Conservation (phyloP, 2,329 filamentous ascomycete genomes). For the Pseudogymnoascus destructans region DNA sequence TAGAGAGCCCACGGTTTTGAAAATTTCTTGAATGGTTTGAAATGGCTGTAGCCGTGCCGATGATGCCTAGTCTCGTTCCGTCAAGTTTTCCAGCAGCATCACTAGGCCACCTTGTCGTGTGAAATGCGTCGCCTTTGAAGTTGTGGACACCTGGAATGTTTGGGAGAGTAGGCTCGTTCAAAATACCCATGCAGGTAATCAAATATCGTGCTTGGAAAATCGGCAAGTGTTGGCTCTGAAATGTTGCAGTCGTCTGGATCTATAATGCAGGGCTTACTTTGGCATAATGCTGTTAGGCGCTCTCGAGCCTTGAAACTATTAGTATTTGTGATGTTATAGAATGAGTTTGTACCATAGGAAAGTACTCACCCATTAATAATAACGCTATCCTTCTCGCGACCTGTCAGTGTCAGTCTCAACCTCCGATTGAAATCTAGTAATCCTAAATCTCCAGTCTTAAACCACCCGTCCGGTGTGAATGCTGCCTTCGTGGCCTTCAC, state of each 20-base stretch:
- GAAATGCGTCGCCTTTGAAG: conserved; percentile 11
- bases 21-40: conserved; percentile 20
- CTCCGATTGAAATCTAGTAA: too few species aligned
- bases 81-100: conserved; percentile 12
- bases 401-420: too few species aligned
- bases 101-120: conserved; percentile 11
- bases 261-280: conserved; percentile 33
- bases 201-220: conserved; percentile 26
- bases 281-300: conserved; percentile 31
- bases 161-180: conserved; percentile 9
- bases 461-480: too few species aligned
- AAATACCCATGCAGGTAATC: conserved; percentile 10
- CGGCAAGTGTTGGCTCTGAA: conserved; percentile 27
- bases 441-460: too few species aligned
- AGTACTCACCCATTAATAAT: too few species aligned
- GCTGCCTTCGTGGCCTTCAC: too few species aligned
- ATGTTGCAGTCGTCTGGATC: conserved; percentile 32
- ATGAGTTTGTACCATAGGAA: conserved; percentile 8
- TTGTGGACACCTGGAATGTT: conserved; percentile 10
- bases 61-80: conserved; percentile 14
- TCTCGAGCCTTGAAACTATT: conserved; percentile 24
- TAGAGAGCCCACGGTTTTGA: conserved; percentile 28
- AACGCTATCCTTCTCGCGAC: too few species aligned
- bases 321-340: not conserved
- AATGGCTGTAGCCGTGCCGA: conserved; percentile 20